A percentile compares a stretch with the other conserved stretches of the same genome.
These are phyloP conservation scores for Diophrys sp. DNA, from an alignment of 73 alveolate genomes.

Conservation along the genomic window DNA sequence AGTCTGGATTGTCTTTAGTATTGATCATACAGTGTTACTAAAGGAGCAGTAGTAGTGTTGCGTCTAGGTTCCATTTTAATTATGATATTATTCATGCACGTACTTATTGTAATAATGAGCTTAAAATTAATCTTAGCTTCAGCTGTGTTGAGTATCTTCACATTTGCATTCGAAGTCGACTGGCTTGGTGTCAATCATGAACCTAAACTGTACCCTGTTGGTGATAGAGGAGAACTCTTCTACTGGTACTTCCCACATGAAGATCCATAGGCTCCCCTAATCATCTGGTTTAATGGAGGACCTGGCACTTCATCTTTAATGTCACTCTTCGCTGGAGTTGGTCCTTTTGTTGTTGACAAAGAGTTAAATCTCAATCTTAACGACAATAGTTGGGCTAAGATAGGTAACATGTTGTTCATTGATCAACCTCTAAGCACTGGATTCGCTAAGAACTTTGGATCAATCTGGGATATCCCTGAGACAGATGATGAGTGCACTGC, in stretches of 20 bases:
- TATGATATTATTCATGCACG: too few relatives aligned
- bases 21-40: too few relatives aligned
- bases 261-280: slow-evolving; percentile 44
- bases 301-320: slow-evolving; percentile 72
- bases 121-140: too few relatives aligned
- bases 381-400: slow-evolving; percentile 30
- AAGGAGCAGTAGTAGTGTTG: too few relatives aligned
- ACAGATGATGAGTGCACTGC: slow-evolving; percentile 60
- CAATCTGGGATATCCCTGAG: slow-evolving; percentile 9
- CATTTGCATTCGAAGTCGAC: too few relatives aligned
- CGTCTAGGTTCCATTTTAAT: too few relatives aligned
- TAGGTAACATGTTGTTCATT: slow-evolving; percentile 27
- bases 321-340: slow-evolving; percentile 68
- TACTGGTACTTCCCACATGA: slow-evolving; percentile 52
- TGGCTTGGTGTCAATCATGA: too few relatives aligned
- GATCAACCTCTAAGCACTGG: slow-evolving; percentile 68
- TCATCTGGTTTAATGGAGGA: slow-evolving; percentile 61
- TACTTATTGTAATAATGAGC: too few relatives aligned
- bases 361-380: slow-evolving; percentile 13
- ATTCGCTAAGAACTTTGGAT: slow-evolving; percentile 12
- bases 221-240: slow-evolving; percentile 39
- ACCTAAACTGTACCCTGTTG: too few relatives aligned
- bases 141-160: too few relatives aligned
- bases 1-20: too few relatives aligned
- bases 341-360: slow-evolving; percentile 59